A percentile compares a stretch with the other conserved stretches of the same genome.
Conservation (phyloP, 164 flowering plant species). For the Stephania japonica region DNA sequence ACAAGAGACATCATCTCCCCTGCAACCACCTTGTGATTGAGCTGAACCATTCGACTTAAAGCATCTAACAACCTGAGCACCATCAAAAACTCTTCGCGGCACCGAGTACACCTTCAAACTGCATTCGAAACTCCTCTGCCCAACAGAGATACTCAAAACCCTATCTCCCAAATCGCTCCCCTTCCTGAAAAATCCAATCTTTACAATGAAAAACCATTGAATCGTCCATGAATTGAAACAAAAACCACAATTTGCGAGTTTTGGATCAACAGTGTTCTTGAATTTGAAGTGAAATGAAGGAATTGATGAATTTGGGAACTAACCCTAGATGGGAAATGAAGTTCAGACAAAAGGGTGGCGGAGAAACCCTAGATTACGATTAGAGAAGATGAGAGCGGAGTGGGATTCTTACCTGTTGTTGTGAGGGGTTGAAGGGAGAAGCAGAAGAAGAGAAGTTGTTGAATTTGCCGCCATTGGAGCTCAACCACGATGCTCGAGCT, state of each 20-base stretch:
- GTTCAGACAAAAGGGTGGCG: no score
- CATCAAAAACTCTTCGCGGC: conserved; percentile 6
- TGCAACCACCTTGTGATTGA: not conserved
- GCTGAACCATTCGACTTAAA: conserved; percentile 8
- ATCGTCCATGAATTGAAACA: not conserved
- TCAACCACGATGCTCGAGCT: no score
- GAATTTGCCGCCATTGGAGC: conserved; percentile 11
- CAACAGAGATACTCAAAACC: not conserved
- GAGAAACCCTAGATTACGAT: not conserved
- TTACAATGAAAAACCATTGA: not conserved
- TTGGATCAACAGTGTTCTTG: no score
- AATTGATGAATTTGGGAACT: no score
- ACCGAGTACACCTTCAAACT: conserved; percentile 10
- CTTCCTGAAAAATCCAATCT: conserved; percentile 6
- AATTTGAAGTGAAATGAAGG: no score
- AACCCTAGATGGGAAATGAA: no score
- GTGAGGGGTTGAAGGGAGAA: conserved; percentile 5
- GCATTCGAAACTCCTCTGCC: not conserved
- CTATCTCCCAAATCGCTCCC: conserved; percentile 1
- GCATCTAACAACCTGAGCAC: conserved; percentile 11
- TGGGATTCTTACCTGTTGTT: conserved; percentile 4
- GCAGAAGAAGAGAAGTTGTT: conserved; percentile 10
- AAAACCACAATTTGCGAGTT: not conserved
- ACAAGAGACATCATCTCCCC: conserved; percentile 5
- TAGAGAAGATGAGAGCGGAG: not conserved